Evolutionary conservation across 495 filamentous ascomycete species (phyloP), one percentile per base, ranked within the genome.

Genomic region (Darksidea phi): DNA sequence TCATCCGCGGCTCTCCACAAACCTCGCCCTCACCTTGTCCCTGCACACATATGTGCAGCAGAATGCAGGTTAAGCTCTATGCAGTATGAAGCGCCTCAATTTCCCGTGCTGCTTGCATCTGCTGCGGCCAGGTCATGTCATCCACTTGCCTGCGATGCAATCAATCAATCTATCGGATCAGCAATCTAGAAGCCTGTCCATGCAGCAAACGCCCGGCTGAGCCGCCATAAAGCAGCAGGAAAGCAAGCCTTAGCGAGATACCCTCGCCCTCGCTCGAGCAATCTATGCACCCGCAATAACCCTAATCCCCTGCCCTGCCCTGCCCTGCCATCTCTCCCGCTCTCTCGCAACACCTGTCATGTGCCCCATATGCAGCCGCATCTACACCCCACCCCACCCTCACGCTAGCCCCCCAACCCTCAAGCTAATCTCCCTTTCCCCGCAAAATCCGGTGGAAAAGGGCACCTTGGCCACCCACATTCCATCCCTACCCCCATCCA

Each of bases 141-240:
- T 32, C 28, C 28, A 32, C 28, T 32, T 3, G 28, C n/a, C n/a
- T n/a, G n/a, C n/a, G n/a, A n/a, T n/a, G n/a, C n/a, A n/a, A n/a
- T n/a, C 28, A 53, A 53, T 53, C 52, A 55, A 55, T 55, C 52
- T 55, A 37, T 54, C 28, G 15, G 20, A n/a, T 45, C 13, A 17
- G 10, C 51, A 54, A 38, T 23, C 51, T 54, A 15, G 28, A 32
- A 10, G 4, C 28, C 28, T 32, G 28, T 10, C 10, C 28, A 10
- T 32, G 28, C 28, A 32, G 28, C 28, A 32, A 32, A 32, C 28
- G 28, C 28, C 28, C 28, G 28, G 28, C 28, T 32, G 28, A 32
- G 28, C 28, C 28, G 28, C 28, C 28, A 32, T 32, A 4, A 32
- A 32, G 10, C 3, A 32, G 28, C 28, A 32, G 10, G 28, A 3